Percentiles rank a stretch among this genome's conserved stretches.
These are phyloP conservation scores for Avena atlantica DNA, from an alignment of 176 grass and related monocot genomes.

Conservation along the genomic window DNA sequence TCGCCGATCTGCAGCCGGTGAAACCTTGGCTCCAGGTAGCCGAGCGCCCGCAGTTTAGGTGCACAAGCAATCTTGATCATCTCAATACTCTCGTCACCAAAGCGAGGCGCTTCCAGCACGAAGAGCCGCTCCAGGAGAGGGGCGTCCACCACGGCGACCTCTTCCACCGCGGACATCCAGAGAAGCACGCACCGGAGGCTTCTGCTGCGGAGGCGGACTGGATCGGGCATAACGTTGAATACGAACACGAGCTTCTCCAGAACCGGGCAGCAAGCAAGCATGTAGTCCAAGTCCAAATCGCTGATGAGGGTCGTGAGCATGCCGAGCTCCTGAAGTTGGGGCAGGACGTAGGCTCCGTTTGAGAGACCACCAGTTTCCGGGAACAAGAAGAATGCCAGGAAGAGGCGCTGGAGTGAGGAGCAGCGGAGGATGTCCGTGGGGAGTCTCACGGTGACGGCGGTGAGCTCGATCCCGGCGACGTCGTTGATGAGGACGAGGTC, in stretches of 20 bases:
- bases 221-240: neutral
- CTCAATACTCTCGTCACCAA: neutral
- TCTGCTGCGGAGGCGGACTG: slow-evolving; percentile 1
- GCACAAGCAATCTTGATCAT: slow-evolving; percentile 3
- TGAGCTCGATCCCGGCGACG: neutral
- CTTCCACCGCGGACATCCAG: neutral
- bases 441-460: neutral
- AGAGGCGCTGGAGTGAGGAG: slow-evolving; percentile 12
- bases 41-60: neutral
- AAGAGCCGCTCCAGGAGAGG: slow-evolving; percentile 24
- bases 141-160: slow-evolving; percentile 22
- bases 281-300: neutral
- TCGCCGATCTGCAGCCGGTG: slow-evolving; percentile 32
- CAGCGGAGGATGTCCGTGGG: neutral
- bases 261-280: slow-evolving; percentile 27
- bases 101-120: neutral
- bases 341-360: neutral
- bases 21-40: slow-evolving; percentile 12
- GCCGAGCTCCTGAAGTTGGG: neutral
- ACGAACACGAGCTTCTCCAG: slow-evolving; percentile 32
- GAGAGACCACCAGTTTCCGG: neutral
- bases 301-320: neutral
- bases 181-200: slow-evolving; percentile 32
- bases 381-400: neutral
- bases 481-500: neutral